Evolutionary conservation across 768 basidiomycete species (phyloP).

Genomic region (Boletellus emodensis): DNA sequence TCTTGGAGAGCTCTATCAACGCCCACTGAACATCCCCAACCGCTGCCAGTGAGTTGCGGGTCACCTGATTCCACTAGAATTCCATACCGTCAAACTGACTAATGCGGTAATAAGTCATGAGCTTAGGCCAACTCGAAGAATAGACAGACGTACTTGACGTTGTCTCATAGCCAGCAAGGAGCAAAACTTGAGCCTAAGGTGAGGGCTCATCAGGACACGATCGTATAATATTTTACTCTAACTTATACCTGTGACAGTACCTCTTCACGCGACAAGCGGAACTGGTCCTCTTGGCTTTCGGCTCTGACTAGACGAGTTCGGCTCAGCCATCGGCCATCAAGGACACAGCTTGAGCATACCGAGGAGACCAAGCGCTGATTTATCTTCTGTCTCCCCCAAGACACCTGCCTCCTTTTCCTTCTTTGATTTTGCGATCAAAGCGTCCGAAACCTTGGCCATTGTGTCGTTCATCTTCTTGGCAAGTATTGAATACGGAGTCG

Average conservation of each 20-base stretch:
- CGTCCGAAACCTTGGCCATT: conserved; percentile 33
- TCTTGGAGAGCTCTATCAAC: conserved; percentile 49
- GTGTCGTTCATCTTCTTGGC: conserved; percentile 24
- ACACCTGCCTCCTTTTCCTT: conserved; percentile 31
- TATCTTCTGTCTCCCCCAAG: conserved; percentile 26
- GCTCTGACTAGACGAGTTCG: conserved; percentile 32
- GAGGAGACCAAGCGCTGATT: conserved; percentile 37
- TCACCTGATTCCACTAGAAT: not conserved
- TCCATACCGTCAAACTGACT: conserved; percentile 22
- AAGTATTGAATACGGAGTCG: conserved; percentile 24
- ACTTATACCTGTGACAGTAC: too few relatives aligned
- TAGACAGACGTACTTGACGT: conserved; percentile 27
- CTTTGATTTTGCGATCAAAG: conserved; percentile 30
- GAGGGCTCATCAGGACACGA: too few relatives aligned
- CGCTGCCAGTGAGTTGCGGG: not conserved
- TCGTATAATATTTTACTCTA: too few relatives aligned
- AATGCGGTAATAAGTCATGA: not conserved
- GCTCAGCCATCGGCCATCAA: not conserved
- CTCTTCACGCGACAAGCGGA: too few relatives aligned
- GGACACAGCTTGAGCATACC: conserved; percentile 18
- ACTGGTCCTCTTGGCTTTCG: conserved; percentile 14
- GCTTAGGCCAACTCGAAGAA: not conserved
- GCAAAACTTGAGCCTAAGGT: conserved; percentile 32
- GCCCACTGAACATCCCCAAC: conserved; percentile 39
- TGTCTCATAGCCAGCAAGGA: conserved; percentile 38